These are phyloP conservation scores for Clavariopsis aquatica DNA, from an alignment of 495 filamentous ascomycete species.

Conservation along the genomic window DNA sequence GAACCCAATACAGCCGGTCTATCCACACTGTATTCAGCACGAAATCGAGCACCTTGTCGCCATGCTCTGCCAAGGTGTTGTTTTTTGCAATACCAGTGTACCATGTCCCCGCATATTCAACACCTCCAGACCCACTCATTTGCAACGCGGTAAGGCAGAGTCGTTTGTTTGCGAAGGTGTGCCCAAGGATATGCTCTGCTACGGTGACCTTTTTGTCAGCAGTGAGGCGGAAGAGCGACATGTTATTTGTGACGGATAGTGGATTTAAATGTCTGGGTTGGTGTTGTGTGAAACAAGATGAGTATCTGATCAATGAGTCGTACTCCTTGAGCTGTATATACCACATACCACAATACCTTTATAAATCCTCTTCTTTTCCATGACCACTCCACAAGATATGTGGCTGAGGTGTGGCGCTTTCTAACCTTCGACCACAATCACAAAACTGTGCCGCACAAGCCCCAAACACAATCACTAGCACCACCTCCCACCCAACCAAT, in stretches of 20 bases:
- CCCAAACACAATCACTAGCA: background rate
- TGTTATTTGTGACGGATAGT: background rate
- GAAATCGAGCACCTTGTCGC: background rate
- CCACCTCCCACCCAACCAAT: background rate
- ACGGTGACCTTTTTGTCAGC: background rate
- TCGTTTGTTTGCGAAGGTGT: constrained; percentile 11
- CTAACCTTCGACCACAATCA: background rate
- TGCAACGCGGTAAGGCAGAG: constrained; percentile 5
- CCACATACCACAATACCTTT: too few species aligned
- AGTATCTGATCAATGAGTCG: too few species aligned
- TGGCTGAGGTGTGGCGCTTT: background rate
- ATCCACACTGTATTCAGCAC: background rate
- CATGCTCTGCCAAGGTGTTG: background rate
- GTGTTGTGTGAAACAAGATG: background rate
- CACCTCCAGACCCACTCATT: background rate
- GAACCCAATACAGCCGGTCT: background rate
- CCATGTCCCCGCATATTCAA: too few species aligned
- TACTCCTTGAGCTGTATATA: too few species aligned
- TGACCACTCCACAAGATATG: background rate
- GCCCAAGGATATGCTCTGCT: constrained; percentile 10
- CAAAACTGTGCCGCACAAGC: background rate
- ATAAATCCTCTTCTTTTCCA: too few species aligned
- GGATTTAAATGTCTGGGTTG: background rate
- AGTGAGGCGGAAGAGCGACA: background rate
- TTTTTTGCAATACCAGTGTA: too few species aligned